A percentile compares a stretch with the other conserved stretches of the same genome.
phyloP scores from a whole-genome alignment of 192 early-diverging fungal species.

The Powellomyces hirtus region DNA sequence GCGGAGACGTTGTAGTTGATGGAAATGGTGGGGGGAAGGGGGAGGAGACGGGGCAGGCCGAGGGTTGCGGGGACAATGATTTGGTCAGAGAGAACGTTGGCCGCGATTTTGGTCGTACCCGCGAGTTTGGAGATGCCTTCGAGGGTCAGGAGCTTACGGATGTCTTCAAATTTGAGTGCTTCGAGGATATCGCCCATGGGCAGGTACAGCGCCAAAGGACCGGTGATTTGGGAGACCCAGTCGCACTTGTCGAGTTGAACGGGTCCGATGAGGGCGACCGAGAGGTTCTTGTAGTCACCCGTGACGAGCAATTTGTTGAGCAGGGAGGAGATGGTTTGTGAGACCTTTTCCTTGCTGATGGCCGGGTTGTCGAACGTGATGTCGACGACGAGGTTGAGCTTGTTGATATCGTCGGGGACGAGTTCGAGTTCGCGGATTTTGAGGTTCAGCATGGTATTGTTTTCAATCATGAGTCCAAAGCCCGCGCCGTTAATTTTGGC shows the following conservation, averaged over 20 bases:
- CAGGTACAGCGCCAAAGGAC: slow-evolving; percentile 27
- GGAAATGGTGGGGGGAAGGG: slow-evolving; percentile 29
- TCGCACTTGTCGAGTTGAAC: slow-evolving; percentile 20
- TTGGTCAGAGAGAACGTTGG: slow-evolving; percentile 12
- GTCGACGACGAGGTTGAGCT: slow-evolving; percentile 29
- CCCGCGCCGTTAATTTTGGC: slow-evolving; percentile 20
- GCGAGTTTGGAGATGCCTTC: slow-evolving; percentile 10
- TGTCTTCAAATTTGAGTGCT: neutral
- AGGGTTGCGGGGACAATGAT: slow-evolving; percentile 20
- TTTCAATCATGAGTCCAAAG: slow-evolving; percentile 32
- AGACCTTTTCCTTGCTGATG: slow-evolving; percentile 21
- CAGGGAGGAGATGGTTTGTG: slow-evolving; percentile 25
- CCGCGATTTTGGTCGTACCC: slow-evolving; percentile 15
- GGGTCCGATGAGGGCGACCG: slow-evolving; percentile 32
- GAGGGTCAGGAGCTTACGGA: slow-evolving; percentile 14
- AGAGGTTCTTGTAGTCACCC: slow-evolving; percentile 18
- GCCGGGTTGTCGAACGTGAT: slow-evolving; percentile 26
- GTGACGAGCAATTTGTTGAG: slow-evolving; percentile 17
- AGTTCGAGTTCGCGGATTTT: slow-evolving; percentile 27
- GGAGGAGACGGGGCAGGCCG: slow-evolving; percentile 21
- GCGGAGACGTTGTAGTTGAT: slow-evolving; percentile 34
- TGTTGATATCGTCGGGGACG: slow-evolving; percentile 21
- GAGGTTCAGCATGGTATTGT: slow-evolving; percentile 18
- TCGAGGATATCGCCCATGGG: slow-evolving; percentile 12
- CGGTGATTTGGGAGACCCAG: slow-evolving; percentile 33